phyloP scores from a whole-genome alignment of 306 rosid genomes.

The Chamaecrista fasciculata region DNA sequence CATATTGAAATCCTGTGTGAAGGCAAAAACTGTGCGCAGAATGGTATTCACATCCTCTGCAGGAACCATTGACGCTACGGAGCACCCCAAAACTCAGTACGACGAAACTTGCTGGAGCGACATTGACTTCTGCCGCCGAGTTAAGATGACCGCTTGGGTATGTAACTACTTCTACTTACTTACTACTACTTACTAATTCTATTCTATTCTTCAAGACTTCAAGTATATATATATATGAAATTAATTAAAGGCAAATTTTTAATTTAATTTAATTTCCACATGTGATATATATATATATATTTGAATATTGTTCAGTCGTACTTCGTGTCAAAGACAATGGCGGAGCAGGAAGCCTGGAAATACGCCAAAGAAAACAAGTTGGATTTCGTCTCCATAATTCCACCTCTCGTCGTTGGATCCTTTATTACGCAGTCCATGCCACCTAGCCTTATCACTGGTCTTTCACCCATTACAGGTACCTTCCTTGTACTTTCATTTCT shows the following conservation, averaged over 20 bases:
- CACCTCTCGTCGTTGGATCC: constrained; percentile 70
- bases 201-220: too few relatives aligned
- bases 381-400: constrained; percentile 57
- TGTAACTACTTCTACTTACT: neutral
- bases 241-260: too few relatives aligned
- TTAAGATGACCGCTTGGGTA: constrained; percentile 82
- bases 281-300: too few relatives aligned
- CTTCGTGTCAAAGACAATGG: constrained; percentile 73
- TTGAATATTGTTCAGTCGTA: constrained; percentile 51
- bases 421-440: constrained; percentile 67
- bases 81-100: constrained; percentile 21
- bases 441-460: constrained; percentile 63
- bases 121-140: constrained; percentile 46
- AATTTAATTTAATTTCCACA: too few relatives aligned
- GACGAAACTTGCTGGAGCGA: constrained; percentile 74
- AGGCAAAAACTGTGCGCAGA: constrained; percentile 54
- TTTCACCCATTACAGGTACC: constrained; percentile 52
- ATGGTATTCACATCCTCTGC: constrained; percentile 76
- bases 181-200: too few relatives aligned
- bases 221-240: too few relatives aligned
- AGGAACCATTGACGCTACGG: constrained; percentile 47
- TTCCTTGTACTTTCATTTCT: too few relatives aligned
- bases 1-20: constrained; percentile 62
- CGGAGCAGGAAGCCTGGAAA: constrained; percentile 79
- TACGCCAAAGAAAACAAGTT: constrained; percentile 55